A percentile compares a stretch with the other conserved stretches of the same genome.
Evolutionary conservation across 2,329 filamentous ascomycete species (phyloP).

Genomic region (Cucurbitaria berberidis): DNA sequence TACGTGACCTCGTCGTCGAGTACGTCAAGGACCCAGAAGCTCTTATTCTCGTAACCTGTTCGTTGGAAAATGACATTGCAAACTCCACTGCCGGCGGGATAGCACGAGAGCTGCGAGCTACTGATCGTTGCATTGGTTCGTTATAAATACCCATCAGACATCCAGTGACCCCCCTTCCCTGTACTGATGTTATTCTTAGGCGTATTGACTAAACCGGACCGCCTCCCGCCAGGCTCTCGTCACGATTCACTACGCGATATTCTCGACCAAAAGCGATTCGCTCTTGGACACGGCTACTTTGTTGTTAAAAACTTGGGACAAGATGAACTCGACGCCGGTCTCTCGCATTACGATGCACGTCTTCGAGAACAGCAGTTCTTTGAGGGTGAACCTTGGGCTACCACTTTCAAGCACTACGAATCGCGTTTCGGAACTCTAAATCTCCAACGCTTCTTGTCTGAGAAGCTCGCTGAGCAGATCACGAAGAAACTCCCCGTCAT

Average conservation of each 20-base stretch:
- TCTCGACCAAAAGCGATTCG: slow-evolving; percentile 66
- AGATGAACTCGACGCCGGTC: slow-evolving; percentile 53
- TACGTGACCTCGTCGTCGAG: slow-evolving; percentile 70
- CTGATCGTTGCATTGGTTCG: slow-evolving; percentile 50
- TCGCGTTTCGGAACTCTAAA: slow-evolving; percentile 60
- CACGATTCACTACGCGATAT: slow-evolving; percentile 66
- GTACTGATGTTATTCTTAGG: slow-evolving; percentile 56
- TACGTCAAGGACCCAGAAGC: slow-evolving; percentile 74
- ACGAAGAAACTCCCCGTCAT: slow-evolving; percentile 51
- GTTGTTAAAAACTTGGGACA: slow-evolving; percentile 71
- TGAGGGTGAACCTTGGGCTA: slow-evolving; percentile 53
- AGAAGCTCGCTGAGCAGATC: slow-evolving; percentile 56
- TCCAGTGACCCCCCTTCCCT: too few relatives aligned
- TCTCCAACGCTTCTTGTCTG: slow-evolving; percentile 58
- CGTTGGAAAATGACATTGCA: slow-evolving; percentile 79
- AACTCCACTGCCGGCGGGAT: slow-evolving; percentile 75
- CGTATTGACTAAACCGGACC: slow-evolving; percentile 85
- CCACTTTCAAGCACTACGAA: slow-evolving; percentile 46
- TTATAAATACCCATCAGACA: too few relatives aligned
- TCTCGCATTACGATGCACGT: slow-evolving; percentile 57
- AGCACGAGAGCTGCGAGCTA: slow-evolving; percentile 43
- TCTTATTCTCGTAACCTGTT: slow-evolving; percentile 76
- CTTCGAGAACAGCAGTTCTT: slow-evolving; percentile 61
- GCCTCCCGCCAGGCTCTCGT: slow-evolving; percentile 61
- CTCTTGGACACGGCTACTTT: slow-evolving; percentile 76